Base-by-base conservation (phyloP, 2,329 filamentous ascomycete species). In the Bipolaris zeicola region DNA sequence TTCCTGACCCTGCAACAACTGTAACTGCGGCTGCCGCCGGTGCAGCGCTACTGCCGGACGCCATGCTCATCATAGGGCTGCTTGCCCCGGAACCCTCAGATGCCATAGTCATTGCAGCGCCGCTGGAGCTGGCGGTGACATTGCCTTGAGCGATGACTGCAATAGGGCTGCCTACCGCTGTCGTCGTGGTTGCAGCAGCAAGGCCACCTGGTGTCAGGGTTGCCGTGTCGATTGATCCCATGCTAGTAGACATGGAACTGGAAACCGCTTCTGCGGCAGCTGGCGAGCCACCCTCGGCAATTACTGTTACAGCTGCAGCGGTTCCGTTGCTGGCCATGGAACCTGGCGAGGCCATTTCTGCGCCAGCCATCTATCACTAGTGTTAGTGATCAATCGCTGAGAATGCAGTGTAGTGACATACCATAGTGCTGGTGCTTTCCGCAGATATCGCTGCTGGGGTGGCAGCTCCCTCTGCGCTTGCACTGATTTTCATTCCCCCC, bases 141-240 rank as follows among this genome's bases (percentile, higher is more conserved):
- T 52, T 52, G 18, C 49, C 44, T 16, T 43, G 60, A 6, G 65
- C 67, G 16, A 63, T 10, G 6, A 69, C 65, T 36, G 63, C 68
- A 36, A 71, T 53, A 34, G 61, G 51, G 22, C 47, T 53, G 11
- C 56, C 63, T 10, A 48, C 63, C 24, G 58, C 51, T 5, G 58
- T 66, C 0, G 58, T 66, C 4, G 66, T 68, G 1, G 64, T 65
- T 11, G 63, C 62, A 7, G 63, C 62, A 8, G 60, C 56, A 31
- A 70, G 57, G 18, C 58, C 68, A 52, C 60, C 69, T 18, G 52
- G 41, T 3, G 63, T 71, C 28, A 69, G 39, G 3, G 59, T 64
- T 8, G 66, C 65, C 16, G 68, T 62, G 31, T 67, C 39, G 41
- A 67, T 61, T n/a, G 65, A 28, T 45, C 57, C 11, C 5, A 53